These are phyloP conservation scores for Globomyces sp. DNA, from an alignment of 371 early-diverging fungal genomes.

Conservation along the genomic window DNA sequence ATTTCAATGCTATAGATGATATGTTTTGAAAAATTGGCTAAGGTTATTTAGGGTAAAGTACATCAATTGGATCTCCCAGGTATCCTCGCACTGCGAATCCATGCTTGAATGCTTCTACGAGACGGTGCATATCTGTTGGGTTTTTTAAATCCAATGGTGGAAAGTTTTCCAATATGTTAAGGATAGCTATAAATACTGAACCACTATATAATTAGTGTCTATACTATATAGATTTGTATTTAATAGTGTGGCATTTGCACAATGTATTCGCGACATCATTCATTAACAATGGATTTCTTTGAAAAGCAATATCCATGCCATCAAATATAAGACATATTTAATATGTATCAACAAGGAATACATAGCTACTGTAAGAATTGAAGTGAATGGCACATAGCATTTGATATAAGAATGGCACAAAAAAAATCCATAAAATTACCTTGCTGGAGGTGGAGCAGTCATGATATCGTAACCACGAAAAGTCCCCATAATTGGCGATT, in stretches of 20 bases:
- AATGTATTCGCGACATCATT: too few species aligned
- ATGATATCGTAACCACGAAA: slow-evolving; percentile 74
- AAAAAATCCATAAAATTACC: too few species aligned
- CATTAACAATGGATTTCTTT: too few species aligned
- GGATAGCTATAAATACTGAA: slow-evolving; percentile 74
- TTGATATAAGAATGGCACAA: too few species aligned
- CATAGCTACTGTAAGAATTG: too few species aligned
- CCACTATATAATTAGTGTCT: slow-evolving; percentile 24
- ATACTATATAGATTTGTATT: neutral
- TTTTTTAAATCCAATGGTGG: slow-evolving; percentile 54
- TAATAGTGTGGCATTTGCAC: neutral
- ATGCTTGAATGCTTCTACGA: slow-evolving; percentile 90
- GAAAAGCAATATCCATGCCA: too few species aligned
- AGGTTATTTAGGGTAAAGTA: neutral
- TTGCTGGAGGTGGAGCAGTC: slow-evolving; percentile 52
- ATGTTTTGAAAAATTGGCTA: slow-evolving; percentile 43
- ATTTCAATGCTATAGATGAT: slow-evolving; percentile 37
- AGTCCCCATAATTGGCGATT: slow-evolving; percentile 60
- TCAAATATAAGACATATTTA: too few species aligned
- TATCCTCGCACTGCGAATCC: slow-evolving; percentile 81
- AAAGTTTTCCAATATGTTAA: slow-evolving; percentile 88
- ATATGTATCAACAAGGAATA: neutral
- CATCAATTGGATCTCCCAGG: slow-evolving; percentile 46
- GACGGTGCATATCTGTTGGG: slow-evolving; percentile 65
- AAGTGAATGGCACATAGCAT: too few species aligned